Percentiles rank a stretch among this genome's conserved stretches.
Evolutionary conservation across 148 eudicot genomes (phyloP).

Genomic region (Selenicereus undatus): DNA sequence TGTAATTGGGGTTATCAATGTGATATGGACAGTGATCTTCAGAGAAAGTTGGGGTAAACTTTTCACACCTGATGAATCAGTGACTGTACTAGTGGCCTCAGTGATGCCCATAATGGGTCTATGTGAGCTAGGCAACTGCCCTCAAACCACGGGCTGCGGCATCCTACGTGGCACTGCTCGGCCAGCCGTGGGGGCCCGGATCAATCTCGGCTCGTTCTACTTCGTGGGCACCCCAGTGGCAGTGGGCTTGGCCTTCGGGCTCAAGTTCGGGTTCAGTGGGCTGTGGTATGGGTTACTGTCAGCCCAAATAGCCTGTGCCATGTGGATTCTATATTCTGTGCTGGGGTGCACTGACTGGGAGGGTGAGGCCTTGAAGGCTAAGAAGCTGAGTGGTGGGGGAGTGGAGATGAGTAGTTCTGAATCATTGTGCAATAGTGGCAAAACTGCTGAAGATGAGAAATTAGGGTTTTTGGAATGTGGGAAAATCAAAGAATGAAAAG

Average conservation of each 20-base stretch:
- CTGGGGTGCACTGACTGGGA: constrained; percentile 76
- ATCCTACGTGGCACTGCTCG: constrained; percentile 85
- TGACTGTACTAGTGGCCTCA: constrained; percentile 61
- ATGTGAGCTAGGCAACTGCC: constrained; percentile 95
- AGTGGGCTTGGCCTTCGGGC: constrained; percentile 66
- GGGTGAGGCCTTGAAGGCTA: constrained; percentile 62
- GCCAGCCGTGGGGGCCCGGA: constrained; percentile 79
- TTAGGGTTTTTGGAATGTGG: constrained; percentile 23
- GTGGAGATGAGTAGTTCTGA: constrained; percentile 13
- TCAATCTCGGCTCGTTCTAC: constrained; percentile 81
- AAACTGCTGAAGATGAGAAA: constrained; percentile 32
- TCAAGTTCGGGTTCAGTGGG: constrained; percentile 63
- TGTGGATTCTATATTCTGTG: constrained; percentile 54
- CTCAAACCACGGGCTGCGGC: constrained; percentile 96
- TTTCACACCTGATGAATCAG: constrained; percentile 61
- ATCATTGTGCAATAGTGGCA: constrained; percentile 5
- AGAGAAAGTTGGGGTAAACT: constrained; percentile 64
- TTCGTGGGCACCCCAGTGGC: constrained; percentile 89
- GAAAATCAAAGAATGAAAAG: constrained; percentile 14
- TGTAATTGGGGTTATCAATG: constrained; percentile 55
- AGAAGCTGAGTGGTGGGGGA: constrained; percentile 45
- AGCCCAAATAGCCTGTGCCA: constrained; percentile 74
- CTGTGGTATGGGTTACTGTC: constrained; percentile 85
- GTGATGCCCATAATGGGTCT: constrained; percentile 89
- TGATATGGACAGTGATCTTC: constrained; percentile 64